Evolutionary conservation across 75 land plant genomes (phyloP).

Genomic region (Sequoiadendron giganteum): DNA sequence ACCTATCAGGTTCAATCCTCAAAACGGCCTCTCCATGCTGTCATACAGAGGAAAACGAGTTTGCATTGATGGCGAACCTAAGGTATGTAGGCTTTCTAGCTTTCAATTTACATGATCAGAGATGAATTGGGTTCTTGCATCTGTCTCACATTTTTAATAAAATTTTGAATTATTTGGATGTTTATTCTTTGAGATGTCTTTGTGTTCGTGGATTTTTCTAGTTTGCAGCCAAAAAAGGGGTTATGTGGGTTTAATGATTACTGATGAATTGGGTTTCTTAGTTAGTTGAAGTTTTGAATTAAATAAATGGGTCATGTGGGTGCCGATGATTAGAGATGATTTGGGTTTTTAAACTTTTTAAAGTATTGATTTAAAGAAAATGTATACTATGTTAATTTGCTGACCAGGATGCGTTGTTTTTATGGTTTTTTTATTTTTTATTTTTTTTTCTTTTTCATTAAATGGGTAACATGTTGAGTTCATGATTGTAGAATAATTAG

Average conservation of each 20-base stretch:
- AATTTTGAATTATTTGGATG: neutral
- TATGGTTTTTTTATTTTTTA: too few species aligned
- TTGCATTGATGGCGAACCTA: conserved; percentile 81
- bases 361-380: neutral
- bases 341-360: neutral
- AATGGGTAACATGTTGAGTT: neutral
- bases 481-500: neutral
- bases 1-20: conserved; percentile 56
- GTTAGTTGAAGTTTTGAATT: neutral
- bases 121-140: neutral
- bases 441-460: too few species aligned
- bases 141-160: neutral
- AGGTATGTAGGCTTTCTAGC: conserved; percentile 35
- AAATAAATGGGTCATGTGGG: neutral
- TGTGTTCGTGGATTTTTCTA: neutral
- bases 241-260: neutral
- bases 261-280: neutral
- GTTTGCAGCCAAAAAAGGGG: neutral
- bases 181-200: neutral
- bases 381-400: too few species aligned
- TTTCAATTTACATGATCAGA: neutral
- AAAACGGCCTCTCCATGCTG: conserved; percentile 73
- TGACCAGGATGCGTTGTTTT: too few species aligned
- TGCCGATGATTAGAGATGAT: neutral
- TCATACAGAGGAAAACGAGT: conserved; percentile 61